Conservation (phyloP, 495 filamentous ascomycete genomes). For the Lasiosphaeria miniovina region DNA sequence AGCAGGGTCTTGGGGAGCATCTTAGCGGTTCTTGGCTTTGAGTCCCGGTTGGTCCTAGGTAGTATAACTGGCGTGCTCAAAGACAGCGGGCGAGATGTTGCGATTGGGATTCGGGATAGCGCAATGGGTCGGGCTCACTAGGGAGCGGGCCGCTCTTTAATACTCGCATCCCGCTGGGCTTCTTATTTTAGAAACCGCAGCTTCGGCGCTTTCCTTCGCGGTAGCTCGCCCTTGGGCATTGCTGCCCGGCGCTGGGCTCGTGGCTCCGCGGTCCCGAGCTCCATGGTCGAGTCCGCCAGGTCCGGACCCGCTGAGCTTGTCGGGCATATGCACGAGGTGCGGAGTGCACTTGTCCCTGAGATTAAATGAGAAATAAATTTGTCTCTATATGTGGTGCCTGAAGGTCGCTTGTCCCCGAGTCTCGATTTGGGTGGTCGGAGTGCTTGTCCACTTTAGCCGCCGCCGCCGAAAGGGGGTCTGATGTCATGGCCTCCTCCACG, state of each 20-base stretch:
- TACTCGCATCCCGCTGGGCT: neutral
- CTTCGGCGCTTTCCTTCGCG: neutral
- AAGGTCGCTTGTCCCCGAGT: neutral
- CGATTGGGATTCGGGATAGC: slow-evolving; percentile 1
- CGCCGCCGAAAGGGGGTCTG: neutral
- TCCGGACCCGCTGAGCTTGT: neutral
- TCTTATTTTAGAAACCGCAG: neutral
- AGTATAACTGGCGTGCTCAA: no score
- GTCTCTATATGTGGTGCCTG: neutral
- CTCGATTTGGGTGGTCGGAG: neutral
- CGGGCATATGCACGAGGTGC: neutral
- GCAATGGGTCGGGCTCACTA: neutral
- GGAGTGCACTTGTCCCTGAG: neutral
- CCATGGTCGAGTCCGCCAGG: neutral
- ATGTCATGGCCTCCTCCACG: neutral
- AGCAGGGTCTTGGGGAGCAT: slow-evolving; percentile 8
- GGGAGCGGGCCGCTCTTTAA: slow-evolving; percentile 1
- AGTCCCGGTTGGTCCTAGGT: neutral
- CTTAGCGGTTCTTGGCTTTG: neutral
- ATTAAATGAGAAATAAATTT: neutral
- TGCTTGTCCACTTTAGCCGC: neutral
- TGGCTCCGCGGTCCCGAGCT: neutral
- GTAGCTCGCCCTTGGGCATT: neutral
- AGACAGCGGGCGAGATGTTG: neutral
- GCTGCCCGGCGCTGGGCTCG: neutral